Evolutionary conservation across 192 early-diverging fungal species (phyloP).

Genomic region (Powellomyces hirtus): DNA sequence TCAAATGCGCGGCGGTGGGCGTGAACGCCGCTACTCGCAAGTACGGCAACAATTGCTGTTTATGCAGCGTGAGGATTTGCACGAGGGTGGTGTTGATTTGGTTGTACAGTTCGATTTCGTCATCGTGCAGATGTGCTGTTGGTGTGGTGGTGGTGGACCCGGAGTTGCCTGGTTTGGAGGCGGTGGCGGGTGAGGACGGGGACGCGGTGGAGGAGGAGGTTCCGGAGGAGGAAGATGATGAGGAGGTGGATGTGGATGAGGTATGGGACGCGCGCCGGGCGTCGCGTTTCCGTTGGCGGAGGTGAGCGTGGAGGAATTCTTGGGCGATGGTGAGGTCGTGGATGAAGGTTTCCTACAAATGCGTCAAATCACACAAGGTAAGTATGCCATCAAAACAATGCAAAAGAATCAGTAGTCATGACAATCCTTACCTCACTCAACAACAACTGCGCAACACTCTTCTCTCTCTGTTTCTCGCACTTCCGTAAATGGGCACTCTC

Average conservation of each 20-base stretch:
- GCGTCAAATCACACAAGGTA: too few relatives aligned
- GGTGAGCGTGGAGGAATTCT: neutral
- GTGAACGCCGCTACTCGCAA: neutral
- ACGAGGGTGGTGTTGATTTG: neutral
- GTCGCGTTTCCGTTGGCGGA: neutral
- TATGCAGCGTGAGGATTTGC: neutral
- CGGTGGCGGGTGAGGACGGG: neutral
- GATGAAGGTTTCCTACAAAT: constrained; percentile 4
- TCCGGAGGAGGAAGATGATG: neutral
- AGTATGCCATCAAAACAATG: neutral
- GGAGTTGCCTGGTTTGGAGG: neutral
- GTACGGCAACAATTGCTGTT: neutral
- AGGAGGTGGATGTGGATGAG: neutral
- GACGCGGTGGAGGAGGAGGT: neutral
- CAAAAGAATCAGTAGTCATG: neutral
- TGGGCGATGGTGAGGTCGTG: neutral
- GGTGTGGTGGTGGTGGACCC: too few relatives aligned
- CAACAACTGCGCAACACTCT: neutral
- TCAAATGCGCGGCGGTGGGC: neutral
- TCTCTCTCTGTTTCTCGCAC: neutral
- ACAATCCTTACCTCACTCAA: constrained; percentile 11
- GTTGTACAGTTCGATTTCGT: neutral
- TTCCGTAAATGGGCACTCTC: neutral
- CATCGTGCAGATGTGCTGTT: neutral
- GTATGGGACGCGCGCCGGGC: neutral